Conservation (phyloP, 306 rosid species). For the Vicia sativa region DNA sequence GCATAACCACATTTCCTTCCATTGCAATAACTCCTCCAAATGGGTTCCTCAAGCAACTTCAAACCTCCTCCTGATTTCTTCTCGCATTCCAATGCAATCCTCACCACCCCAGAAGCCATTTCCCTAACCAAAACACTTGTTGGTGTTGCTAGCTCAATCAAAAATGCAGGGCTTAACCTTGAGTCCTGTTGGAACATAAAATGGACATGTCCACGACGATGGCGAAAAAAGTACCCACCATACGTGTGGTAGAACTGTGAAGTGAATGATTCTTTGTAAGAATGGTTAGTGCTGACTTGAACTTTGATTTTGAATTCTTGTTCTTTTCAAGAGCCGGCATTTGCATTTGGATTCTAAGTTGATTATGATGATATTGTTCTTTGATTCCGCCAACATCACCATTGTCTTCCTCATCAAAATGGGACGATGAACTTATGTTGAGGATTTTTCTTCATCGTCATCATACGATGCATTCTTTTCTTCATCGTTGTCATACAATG, state of each 20-base stretch:
- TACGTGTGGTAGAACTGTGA: slow-evolving; percentile 40
- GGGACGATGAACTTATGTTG: slow-evolving; percentile 51
- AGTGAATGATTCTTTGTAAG: slow-evolving; percentile 42
- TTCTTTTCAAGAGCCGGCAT: slow-evolving; percentile 13
- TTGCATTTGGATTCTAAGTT: slow-evolving; percentile 28
- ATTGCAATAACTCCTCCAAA: slow-evolving; percentile 82
- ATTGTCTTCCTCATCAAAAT: slow-evolving; percentile 36
- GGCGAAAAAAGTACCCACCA: slow-evolving; percentile 78
- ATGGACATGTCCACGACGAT: slow-evolving; percentile 78
- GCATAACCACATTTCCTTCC: slow-evolving; percentile 84
- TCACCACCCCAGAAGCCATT: slow-evolving; percentile 86
- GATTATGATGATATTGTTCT: not conserved
- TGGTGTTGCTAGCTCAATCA: slow-evolving; percentile 72
- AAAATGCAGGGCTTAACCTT: slow-evolving; percentile 53
- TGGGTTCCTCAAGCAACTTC: slow-evolving; percentile 57
- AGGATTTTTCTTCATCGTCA: slow-evolving; percentile 49
- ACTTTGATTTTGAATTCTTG: slow-evolving; percentile 50
- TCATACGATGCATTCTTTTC: slow-evolving; percentile 54
- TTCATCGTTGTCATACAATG: too few species aligned
- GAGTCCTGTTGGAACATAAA: slow-evolving; percentile 72
- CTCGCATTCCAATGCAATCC: slow-evolving; percentile 84
- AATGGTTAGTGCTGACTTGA: slow-evolving; percentile 54
- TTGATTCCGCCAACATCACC: slow-evolving; percentile 32
- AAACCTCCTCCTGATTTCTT: slow-evolving; percentile 35
- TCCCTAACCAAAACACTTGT: slow-evolving; percentile 75